Evolutionary conservation across 1,284 basidiomycete genomes (phyloP).

Genomic region (Melanopsichium pennsylvanicum): DNA sequence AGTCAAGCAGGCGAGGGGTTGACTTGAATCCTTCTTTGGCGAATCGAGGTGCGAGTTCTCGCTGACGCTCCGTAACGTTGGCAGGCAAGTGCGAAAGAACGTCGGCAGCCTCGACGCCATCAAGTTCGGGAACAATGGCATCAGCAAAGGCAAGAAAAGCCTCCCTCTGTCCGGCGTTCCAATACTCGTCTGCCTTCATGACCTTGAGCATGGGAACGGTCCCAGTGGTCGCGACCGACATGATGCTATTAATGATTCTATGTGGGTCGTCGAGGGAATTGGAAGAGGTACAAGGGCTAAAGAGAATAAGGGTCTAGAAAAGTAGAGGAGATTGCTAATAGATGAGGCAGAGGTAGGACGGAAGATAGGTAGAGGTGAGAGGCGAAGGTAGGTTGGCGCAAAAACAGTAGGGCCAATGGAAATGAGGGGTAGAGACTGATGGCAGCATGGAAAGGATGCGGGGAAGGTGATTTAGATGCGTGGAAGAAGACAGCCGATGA

Average conservation of each 20-base stretch:
- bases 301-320: not conserved
- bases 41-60: constrained; percentile 48
- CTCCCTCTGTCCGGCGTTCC: constrained; percentile 39
- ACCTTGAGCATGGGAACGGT: constrained; percentile 35
- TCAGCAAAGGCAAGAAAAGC: constrained; percentile 61
- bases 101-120: constrained; percentile 50
- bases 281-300: too few relatives aligned
- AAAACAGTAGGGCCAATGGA: too few relatives aligned
- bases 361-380: not conserved
- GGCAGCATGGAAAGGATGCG: too few relatives aligned
- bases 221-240: constrained; percentile 19
- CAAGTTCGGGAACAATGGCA: constrained; percentile 54
- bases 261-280: too few relatives aligned
- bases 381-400: not conserved
- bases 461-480: too few relatives aligned
- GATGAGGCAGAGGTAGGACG: not conserved
- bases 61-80: constrained; percentile 49
- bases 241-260: not conserved
- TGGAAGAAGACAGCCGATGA: too few relatives aligned
- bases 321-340: not conserved
- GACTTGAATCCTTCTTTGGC: constrained; percentile 54
- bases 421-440: too few relatives aligned
- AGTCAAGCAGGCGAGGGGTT: constrained; percentile 51
- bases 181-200: constrained; percentile 45
- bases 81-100: constrained; percentile 52